These are phyloP conservation scores for Salix suchowensis DNA, from an alignment of 345 rosid species.

Conservation along the genomic window DNA sequence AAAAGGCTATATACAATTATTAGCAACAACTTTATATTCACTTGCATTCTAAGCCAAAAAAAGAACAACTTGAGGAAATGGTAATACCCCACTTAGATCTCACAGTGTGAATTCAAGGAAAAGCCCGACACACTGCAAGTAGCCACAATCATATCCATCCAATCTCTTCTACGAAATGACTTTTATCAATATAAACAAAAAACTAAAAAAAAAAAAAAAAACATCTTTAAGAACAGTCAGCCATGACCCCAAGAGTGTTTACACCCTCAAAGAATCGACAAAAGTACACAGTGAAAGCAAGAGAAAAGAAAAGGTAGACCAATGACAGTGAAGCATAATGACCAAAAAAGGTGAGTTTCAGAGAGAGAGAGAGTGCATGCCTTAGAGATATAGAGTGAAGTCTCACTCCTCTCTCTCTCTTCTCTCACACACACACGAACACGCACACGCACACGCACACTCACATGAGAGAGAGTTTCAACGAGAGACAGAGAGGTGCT, in stretches of 20 bases:
- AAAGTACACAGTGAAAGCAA: conserved; percentile 26
- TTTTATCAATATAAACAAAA: conserved; percentile 18
- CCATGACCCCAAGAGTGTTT: conserved; percentile 20
- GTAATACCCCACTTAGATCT: conserved; percentile 58
- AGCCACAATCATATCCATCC: conserved; percentile 33
- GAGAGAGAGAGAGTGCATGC: conserved; percentile 27
- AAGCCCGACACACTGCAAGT: conserved; percentile 29
- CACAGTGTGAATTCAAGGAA: conserved; percentile 36
- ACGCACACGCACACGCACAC: background rate
- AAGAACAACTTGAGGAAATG: conserved; percentile 28
- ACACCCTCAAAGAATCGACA: conserved; percentile 19
- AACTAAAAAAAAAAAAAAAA: conserved; percentile 1
- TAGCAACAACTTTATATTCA: conserved; percentile 43
- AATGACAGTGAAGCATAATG: conserved; percentile 24
- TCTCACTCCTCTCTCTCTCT: background rate
- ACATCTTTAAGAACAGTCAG: conserved; percentile 26
- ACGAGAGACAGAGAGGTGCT: conserved; percentile 43
- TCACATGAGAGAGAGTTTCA: conserved; percentile 13
- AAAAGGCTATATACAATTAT: conserved; percentile 35
- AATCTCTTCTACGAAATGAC: conserved; percentile 35
- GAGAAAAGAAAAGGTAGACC: conserved; percentile 22
- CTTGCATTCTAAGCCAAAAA: conserved; percentile 71
- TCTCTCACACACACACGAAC: conserved; percentile 6
- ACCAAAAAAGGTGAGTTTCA: conserved; percentile 28
- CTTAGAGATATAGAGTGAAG: conserved; percentile 3